These are phyloP conservation scores for Oryza officinalis DNA, from an alignment of 176 grass and related monocot species.

Conservation along the genomic window DNA sequence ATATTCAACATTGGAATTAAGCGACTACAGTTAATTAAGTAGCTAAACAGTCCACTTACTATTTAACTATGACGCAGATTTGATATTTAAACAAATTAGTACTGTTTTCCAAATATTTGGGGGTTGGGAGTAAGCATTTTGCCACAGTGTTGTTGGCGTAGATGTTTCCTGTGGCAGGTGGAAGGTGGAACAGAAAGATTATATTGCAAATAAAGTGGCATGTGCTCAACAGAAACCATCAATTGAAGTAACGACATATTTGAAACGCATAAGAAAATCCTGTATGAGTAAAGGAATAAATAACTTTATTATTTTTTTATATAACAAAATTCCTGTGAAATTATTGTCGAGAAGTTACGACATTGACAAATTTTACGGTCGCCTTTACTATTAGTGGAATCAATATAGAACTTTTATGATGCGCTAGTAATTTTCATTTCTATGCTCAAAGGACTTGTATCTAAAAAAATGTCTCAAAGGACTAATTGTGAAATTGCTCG, in stretches of 20 bases:
- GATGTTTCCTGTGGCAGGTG: not conserved
- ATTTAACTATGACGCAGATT: not conserved
- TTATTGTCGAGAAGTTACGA: not conserved
- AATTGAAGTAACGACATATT: not conserved
- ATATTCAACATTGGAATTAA: not conserved
- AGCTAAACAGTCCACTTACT: not conserved
- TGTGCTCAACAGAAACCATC: slow-evolving; percentile 2
- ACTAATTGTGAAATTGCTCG: too few species aligned
- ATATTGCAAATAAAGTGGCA: not conserved
- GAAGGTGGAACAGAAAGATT: not conserved
- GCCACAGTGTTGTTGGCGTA: not conserved
- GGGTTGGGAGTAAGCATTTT: not conserved
- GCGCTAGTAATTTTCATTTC: not conserved
- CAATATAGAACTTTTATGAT: too few species aligned
- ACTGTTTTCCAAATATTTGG: not conserved
- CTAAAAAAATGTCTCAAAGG: not conserved
- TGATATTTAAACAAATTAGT: not conserved
- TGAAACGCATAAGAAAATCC: not conserved
- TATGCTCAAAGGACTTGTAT: not conserved
- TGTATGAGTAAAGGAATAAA: not conserved
- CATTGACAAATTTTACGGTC: too few species aligned
- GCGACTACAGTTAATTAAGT: not conserved
- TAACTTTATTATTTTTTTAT: not conserved
- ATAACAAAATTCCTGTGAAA: not conserved
- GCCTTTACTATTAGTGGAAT: too few species aligned